Percentiles rank a stretch among this genome's conserved stretches.
Conservation (phyloP, 2,329 filamentous ascomycete species). For the Berkeleyomyces rouxiae region DNA sequence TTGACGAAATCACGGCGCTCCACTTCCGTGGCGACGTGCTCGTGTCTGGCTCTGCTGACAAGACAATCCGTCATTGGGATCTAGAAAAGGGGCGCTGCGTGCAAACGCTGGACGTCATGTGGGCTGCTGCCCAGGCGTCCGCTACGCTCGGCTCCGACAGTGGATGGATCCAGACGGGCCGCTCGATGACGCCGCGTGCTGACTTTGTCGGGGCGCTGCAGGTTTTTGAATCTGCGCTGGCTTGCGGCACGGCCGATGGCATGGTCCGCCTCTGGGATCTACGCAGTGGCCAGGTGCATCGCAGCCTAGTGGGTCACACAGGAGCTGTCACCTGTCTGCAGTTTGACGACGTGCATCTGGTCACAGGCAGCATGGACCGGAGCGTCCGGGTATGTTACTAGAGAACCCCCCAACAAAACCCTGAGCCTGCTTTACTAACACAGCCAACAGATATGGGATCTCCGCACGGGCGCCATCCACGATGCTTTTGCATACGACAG, state of each 20-base stretch:
- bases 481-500: conserved; percentile 94
- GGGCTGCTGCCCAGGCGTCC: conserved; percentile 85
- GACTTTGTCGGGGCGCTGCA: conserved; percentile 92
- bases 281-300: conserved; percentile 88
- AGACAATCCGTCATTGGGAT: conserved; percentile 96
- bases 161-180: conserved; percentile 57
- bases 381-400: conserved; percentile 67
- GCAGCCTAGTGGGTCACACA: conserved; percentile 88
- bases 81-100: conserved; percentile 92
- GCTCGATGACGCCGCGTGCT: conserved; percentile 37
- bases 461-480: conserved; percentile 85
- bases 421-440: conserved; percentile 16
- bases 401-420: not conserved
- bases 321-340: conserved; percentile 86
- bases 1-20: conserved; percentile 86
- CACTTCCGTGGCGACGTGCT: conserved; percentile 80
- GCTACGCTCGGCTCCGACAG: conserved; percentile 46
- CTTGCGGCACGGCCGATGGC: conserved; percentile 90
- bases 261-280: conserved; percentile 97
- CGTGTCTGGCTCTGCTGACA: conserved; percentile 91
- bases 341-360: conserved; percentile 88
- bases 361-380: conserved; percentile 82
- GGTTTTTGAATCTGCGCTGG: conserved; percentile 87
- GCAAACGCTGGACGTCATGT: conserved; percentile 92
- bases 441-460: conserved; percentile 77